Conservation (phyloP, 139 green algal genomes). For the Nannochloris sp. region DNA sequence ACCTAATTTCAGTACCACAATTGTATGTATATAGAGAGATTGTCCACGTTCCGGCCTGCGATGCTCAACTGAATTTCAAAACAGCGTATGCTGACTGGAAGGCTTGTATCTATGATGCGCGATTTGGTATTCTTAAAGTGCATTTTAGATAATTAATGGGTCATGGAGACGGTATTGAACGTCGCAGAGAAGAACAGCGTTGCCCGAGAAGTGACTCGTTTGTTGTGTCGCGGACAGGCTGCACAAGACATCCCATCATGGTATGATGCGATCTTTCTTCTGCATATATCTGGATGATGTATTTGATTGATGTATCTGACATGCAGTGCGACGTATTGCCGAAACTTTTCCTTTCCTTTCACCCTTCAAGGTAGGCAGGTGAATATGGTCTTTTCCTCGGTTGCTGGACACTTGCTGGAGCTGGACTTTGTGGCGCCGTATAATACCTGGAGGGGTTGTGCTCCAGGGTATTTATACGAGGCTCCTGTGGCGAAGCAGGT, state of each 20-base stretch:
- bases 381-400: conserved; percentile 88
- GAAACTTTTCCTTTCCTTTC: conserved; percentile 76
- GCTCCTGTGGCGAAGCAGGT: conserved; percentile 50
- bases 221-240: conserved; percentile 50
- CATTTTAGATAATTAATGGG: neutral
- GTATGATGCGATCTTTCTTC: neutral
- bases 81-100: no score
- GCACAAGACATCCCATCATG: neutral
- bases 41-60: no score
- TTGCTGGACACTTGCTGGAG: conserved; percentile 89
- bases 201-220: conserved; percentile 64
- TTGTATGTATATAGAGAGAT: no score
- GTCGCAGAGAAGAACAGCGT: conserved; percentile 95
- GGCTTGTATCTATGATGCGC: neutral
- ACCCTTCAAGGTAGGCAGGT: conserved; percentile 32
- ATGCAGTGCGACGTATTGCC: conserved; percentile 65
- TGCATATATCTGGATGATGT: neutral
- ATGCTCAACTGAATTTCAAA: no score
- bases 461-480: conserved; percentile 49
- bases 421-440: conserved; percentile 62
- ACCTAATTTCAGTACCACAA: no score
- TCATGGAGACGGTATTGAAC: conserved; percentile 59
- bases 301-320: neutral
- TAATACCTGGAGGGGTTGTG: conserved; percentile 48
- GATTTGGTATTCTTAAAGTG: neutral